Conservation (phyloP, 352 stramenopile genomes). For the Plasmopara viticola region DNA sequence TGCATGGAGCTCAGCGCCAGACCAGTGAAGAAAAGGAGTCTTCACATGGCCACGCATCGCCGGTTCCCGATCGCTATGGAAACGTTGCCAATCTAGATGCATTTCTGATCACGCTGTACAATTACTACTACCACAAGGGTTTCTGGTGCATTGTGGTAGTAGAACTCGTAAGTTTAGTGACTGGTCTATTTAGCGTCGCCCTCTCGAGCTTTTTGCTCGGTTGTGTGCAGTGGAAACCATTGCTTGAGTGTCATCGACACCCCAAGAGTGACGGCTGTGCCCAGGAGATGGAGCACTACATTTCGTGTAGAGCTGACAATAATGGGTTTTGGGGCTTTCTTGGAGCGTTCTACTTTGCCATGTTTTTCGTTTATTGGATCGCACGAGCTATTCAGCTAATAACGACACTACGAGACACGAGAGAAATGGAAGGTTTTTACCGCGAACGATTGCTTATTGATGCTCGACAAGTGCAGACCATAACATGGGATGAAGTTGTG, state of each 20-base stretch:
- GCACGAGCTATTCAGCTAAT: constrained; percentile 81
- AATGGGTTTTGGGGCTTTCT: constrained; percentile 56
- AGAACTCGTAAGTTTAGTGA: constrained; percentile 88
- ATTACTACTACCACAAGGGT: constrained; percentile 93
- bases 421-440: constrained; percentile 91
- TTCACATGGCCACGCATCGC: constrained; percentile 21
- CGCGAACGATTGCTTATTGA: constrained; percentile 88
- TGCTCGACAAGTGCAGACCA: constrained; percentile 71
- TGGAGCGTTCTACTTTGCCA: constrained; percentile 88
- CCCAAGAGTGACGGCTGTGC: constrained; percentile 76
- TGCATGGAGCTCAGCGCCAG: constrained; percentile 18
- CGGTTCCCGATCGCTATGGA: constrained; percentile 58
- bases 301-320: constrained; percentile 52
- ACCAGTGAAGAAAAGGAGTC: constrained; percentile 5
- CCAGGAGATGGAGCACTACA: constrained; percentile 59
- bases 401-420: constrained; percentile 76
- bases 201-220: constrained; percentile 93
- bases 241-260: constrained; percentile 78
- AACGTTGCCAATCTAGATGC: constrained; percentile 83
- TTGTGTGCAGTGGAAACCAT: constrained; percentile 92
- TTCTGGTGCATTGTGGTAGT: constrained; percentile 85
- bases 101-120: constrained; percentile 92
- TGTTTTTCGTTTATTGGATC: constrained; percentile 93
- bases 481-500: constrained; percentile 89
- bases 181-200: constrained; percentile 94